Evolutionary conservation across 805 yeast genomes (phyloP).

Genomic region (Saccharomycopsis sp.): DNA sequence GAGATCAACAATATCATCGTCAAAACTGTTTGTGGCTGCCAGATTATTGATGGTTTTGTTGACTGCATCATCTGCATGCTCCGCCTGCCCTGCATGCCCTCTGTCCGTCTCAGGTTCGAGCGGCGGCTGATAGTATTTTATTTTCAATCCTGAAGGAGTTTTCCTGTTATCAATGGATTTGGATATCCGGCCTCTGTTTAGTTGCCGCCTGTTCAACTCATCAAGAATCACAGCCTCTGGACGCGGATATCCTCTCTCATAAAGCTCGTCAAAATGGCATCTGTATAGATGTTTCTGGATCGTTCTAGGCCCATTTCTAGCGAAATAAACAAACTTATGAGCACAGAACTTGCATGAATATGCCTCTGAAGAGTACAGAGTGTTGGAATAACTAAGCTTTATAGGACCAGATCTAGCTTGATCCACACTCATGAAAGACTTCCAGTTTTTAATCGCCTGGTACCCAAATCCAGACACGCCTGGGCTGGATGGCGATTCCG

Average conservation of each 20-base stretch:
- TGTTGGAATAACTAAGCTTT: slow-evolving; percentile 1
- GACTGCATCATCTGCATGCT: background rate
- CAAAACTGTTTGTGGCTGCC: too few relatives aligned
- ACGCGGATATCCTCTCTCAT: background rate
- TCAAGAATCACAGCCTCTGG: background rate
- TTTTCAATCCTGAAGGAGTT: background rate
- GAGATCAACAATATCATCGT: too few relatives aligned
- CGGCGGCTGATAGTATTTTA: background rate
- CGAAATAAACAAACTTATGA: slow-evolving; percentile 16
- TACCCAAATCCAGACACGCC: background rate
- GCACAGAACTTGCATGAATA: slow-evolving; percentile 19
- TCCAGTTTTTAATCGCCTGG: slow-evolving; percentile 17
- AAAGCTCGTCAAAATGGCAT: slow-evolving; percentile 6
- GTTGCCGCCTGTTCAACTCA: background rate
- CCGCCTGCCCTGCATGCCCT: background rate
- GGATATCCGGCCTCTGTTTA: background rate
- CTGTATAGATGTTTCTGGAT: slow-evolving; percentile 16
- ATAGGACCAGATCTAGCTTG: slow-evolving; percentile 3
- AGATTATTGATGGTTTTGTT: background rate
- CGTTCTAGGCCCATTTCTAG: slow-evolving; percentile 21
- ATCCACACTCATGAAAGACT: slow-evolving; percentile 15
- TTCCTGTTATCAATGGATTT: background rate
- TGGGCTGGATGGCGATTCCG: background rate
- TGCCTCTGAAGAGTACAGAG: slow-evolving; percentile 10
- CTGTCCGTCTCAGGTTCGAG: background rate